Evolutionary conservation across 495 filamentous ascomycete species (phyloP), one percentile per base, ranked within the genome.

Genomic region (Xylaria acuta): DNA sequence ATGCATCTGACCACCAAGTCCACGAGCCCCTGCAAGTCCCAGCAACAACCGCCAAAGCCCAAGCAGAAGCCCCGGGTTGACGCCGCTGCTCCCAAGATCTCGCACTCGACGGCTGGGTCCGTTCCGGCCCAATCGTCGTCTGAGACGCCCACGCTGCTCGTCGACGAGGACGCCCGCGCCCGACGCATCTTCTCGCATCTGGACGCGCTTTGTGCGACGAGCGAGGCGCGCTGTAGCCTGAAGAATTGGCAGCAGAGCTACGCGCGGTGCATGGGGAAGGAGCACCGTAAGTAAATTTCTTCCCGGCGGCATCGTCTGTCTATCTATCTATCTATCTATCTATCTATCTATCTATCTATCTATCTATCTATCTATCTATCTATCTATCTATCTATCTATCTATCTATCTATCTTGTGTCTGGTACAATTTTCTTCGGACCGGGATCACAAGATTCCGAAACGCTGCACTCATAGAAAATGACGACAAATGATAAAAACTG

Each of bases 111-210:
- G n/a, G 8, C 64, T 7, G 41, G 34, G 2, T 11, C 25, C 32
- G 47, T n/a, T 11, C 51, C 67, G 27, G 6, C 16, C 5, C 65
- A 16, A 3, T 14, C 14, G 1, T 70, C 67, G 22, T 25, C 36
- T 7, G 40, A 56, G 7, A 36, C 63, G 20, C 63, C 69, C 22
- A 68, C 60, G 53, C 60, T 64, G 20, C 76, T 83, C 32, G 75
- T 78, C 11, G 79, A 87, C 67, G 80, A 85, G 1, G 82, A 83
- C 0, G 77, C 75, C 30, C 85, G 84, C 25, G 75, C 76, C 43
- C 80, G 81, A 3, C 84, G 86, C 49, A 84, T 87, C 6, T 87
- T 90, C 73, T 64, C 75, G 34, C 78, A 85, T 38, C 77, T 91
- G 1, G 80, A 86, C 20, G 74, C 77, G 0, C 64, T 84, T 0